Percentiles rank a stretch among this genome's conserved stretches.
Conservation (phyloP, 306 rosid genomes). For the Glycine latifolia region DNA sequence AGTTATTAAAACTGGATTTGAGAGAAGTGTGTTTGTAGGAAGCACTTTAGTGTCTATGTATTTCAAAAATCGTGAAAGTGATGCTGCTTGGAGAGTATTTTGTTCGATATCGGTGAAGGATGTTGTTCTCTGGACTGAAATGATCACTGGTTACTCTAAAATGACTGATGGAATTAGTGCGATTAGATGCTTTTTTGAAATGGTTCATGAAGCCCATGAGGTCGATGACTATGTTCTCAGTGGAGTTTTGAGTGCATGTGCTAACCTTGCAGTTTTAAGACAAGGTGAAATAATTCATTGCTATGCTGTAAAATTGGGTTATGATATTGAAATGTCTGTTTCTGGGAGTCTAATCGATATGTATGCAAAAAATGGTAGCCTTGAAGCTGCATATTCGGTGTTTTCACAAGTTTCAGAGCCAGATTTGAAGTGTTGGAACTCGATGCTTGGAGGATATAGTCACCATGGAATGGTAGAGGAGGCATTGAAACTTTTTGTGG, state of each 20-base stretch:
- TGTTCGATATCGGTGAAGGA: slow-evolving; percentile 65
- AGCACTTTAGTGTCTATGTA: slow-evolving; percentile 81
- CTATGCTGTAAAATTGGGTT: slow-evolving; percentile 69
- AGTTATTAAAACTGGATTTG: slow-evolving; percentile 70
- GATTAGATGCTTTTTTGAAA: slow-evolving; percentile 60
- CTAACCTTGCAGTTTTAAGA: slow-evolving; percentile 72
- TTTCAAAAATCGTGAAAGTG: slow-evolving; percentile 65
- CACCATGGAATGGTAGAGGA: slow-evolving; percentile 77
- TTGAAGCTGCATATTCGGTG: slow-evolving; percentile 59
- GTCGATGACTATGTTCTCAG: slow-evolving; percentile 74
- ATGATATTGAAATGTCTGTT: slow-evolving; percentile 67
- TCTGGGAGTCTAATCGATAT: slow-evolving; percentile 86
- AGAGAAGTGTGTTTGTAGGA: slow-evolving; percentile 66
- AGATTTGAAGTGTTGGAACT: slow-evolving; percentile 89
- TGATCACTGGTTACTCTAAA: slow-evolving; percentile 74
- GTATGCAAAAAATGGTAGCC: slow-evolving; percentile 85
- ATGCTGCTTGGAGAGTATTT: slow-evolving; percentile 66
- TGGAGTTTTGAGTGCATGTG: slow-evolving; percentile 76
- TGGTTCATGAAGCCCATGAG: slow-evolving; percentile 62
- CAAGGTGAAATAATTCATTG: slow-evolving; percentile 88
- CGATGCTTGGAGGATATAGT: slow-evolving; percentile 92
- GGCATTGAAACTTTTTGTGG: slow-evolving; percentile 66
- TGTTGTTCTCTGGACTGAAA: slow-evolving; percentile 86
- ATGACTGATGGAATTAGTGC: slow-evolving; percentile 60
- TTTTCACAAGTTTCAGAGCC: slow-evolving; percentile 67